These are phyloP conservation scores for Trichoderma aggressivum DNA, from an alignment of 2,329 filamentous ascomycete species.

Conservation along the genomic window DNA sequence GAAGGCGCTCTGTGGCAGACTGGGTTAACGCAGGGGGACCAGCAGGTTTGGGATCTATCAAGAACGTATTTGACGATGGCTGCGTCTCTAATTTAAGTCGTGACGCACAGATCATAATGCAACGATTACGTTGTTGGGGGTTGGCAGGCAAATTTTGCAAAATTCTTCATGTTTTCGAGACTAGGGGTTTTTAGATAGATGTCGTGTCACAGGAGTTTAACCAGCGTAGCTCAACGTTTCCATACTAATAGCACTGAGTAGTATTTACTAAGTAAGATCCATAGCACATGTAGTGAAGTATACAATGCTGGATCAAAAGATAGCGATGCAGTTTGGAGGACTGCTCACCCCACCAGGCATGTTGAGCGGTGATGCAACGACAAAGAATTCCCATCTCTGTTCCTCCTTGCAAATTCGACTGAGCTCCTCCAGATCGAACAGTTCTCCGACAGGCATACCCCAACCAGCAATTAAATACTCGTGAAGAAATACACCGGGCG, in stretches of 20 bases:
- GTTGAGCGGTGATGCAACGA: neutral
- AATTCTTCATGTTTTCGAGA: neutral
- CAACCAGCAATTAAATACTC: neutral
- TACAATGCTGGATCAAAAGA: neutral
- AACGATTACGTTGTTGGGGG: neutral
- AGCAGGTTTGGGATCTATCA: neutral
- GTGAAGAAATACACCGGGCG: neutral
- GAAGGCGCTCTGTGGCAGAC: neutral
- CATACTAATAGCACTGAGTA: neutral
- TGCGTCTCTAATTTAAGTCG: neutral
- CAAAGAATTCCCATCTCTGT: neutral
- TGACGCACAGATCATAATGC: neutral
- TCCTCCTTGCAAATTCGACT: neutral
- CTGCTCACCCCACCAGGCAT: neutral
- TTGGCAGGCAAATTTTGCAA: neutral
- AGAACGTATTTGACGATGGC: neutral
- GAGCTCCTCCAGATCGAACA: neutral
- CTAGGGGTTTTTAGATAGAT: neutral
- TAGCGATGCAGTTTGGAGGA: neutral
- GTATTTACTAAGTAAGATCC: neutral
- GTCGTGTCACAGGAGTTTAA: neutral
- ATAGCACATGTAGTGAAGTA: neutral
- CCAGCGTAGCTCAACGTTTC: neutral
- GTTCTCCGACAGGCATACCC: neutral
- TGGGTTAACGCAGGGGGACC: neutral